Evolutionary conservation across 1,284 basidiomycete species (phyloP).

Genomic region (Fomitiporia mediterranea): DNA sequence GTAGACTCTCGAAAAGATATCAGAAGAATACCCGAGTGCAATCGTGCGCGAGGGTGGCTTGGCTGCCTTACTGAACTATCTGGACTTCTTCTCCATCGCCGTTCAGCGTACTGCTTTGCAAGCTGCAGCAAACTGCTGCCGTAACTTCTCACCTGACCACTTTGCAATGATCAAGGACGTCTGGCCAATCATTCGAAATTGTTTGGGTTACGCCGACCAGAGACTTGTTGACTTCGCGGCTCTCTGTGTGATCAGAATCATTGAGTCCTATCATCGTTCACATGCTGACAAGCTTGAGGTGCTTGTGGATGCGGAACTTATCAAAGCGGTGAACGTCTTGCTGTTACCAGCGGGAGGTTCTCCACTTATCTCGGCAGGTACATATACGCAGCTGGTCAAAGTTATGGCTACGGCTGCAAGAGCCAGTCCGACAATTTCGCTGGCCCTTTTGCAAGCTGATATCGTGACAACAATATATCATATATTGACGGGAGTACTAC

Average conservation of each 20-base stretch:
- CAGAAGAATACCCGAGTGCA: slow-evolving; percentile 89
- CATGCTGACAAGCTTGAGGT: slow-evolving; percentile 81
- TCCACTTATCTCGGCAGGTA: slow-evolving; percentile 77
- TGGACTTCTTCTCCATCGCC: slow-evolving; percentile 96
- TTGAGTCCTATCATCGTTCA: slow-evolving; percentile 86
- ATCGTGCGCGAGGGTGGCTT: slow-evolving; percentile 94
- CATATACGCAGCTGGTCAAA: slow-evolving; percentile 85
- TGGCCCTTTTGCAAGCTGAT: slow-evolving; percentile 83
- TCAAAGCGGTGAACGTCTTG: slow-evolving; percentile 79
- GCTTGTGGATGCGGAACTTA: slow-evolving; percentile 78
- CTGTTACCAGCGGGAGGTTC: slow-evolving; percentile 85
- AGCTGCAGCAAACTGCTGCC: slow-evolving; percentile 92
- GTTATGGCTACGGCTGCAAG: slow-evolving; percentile 82
- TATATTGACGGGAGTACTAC: slow-evolving; percentile 87
- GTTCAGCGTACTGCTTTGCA: slow-evolving; percentile 95
- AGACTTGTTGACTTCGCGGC: slow-evolving; percentile 92
- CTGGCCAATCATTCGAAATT: slow-evolving; percentile 90
- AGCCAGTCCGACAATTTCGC: slow-evolving; percentile 80
- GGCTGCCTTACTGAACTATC: slow-evolving; percentile 84
- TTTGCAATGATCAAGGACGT: slow-evolving; percentile 85
- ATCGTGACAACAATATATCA: slow-evolving; percentile 90
- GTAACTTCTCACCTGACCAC: slow-evolving; percentile 82
- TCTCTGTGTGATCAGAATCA: slow-evolving; percentile 86
- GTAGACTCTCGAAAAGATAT: slow-evolving; percentile 95
- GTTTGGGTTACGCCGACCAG: slow-evolving; percentile 86